Conservation (phyloP, 345 rosid species). For the Arabis hirsuta region DNA sequence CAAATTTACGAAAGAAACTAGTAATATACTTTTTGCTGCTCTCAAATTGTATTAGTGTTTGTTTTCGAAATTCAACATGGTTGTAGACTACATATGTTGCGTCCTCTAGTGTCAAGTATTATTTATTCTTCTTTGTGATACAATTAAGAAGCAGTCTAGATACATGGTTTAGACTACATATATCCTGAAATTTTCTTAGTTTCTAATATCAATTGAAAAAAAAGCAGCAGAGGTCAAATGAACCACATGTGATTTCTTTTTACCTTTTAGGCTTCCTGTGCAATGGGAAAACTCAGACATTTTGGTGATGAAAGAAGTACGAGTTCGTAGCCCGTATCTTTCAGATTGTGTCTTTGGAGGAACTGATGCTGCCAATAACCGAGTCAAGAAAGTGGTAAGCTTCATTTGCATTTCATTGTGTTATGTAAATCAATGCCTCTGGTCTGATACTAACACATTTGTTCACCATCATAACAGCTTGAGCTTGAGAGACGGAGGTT, state of each 20-base stretch:
- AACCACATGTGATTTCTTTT: background rate
- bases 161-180: conserved; percentile 1
- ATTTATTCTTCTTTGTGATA: conserved; percentile 7
- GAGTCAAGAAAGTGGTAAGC: conserved; percentile 98
- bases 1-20: background rate
- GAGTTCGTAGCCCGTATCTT: conserved; percentile 86
- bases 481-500: conserved; percentile 46
- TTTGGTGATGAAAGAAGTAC: conserved; percentile 91
- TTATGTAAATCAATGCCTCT: conserved; percentile 11
- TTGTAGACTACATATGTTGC: conserved; percentile 3
- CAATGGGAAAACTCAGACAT: conserved; percentile 94
- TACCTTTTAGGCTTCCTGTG: conserved; percentile 80
- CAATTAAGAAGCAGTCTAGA: background rate
- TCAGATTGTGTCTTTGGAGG: conserved; percentile 91
- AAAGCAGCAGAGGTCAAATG: conserved; percentile 1
- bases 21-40: background rate
- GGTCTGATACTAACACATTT: conserved; percentile 16
- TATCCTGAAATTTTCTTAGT: background rate
- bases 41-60: background rate
- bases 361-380: conserved; percentile 91
- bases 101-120: conserved; percentile 15
- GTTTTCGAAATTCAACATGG: background rate
- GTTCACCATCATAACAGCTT: conserved; percentile 27
- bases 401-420: background rate
- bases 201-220: conserved; percentile 7